Evolutionary conservation across 345 rosid species (phyloP), one percentile per base, ranked within the genome.

Genomic region (Citrus glauca): DNA sequence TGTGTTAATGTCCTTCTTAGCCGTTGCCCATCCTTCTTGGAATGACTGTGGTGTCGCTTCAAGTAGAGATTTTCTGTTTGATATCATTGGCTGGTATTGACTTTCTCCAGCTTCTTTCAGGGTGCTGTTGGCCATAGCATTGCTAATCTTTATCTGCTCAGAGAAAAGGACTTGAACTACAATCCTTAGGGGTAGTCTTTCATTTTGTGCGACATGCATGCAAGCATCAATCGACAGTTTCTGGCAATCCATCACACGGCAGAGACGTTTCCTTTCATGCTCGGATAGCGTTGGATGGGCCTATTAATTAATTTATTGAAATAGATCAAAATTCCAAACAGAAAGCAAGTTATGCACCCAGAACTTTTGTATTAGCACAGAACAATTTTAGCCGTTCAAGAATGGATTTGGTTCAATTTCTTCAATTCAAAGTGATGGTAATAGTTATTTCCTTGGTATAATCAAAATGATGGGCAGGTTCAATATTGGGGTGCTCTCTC

Each of bases 161-260:
- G 98, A 93, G 89, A 96, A 96, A 60, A 96, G 95, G 19, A 96
- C 98, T 81, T 94, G 99, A 59, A 96, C 95, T 56, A 96, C 99
- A 4, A 96, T 94, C 71, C 99, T 75, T 2, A 96, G 74, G 1
- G 99, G 99, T 9, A 96, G 93, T 79, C 98, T 72, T 83, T 96
- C 99, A 75, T 96, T 96, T 75, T 93, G 99, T 2, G 99, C 99
- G 2, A 97, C 99, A 24, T 96, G 99, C 97, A 92, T 88, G 76
- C 99, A 92, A 1, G 99, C 99, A 59, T 96, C 99, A 59, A 96
- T 89, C 2, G 99, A 96, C 67, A 96, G 97, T 78, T 96, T 96
- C 81, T 94, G 99, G 84, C 98, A 93, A 83, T 96, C 97, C 98
- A 96, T 92, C 27, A 96, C 92, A 6, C 99, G 88, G 80, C 99